These are phyloP conservation scores for Jasminum sambac DNA, from an alignment of 257 asterid genomes.

Conservation along the genomic window DNA sequence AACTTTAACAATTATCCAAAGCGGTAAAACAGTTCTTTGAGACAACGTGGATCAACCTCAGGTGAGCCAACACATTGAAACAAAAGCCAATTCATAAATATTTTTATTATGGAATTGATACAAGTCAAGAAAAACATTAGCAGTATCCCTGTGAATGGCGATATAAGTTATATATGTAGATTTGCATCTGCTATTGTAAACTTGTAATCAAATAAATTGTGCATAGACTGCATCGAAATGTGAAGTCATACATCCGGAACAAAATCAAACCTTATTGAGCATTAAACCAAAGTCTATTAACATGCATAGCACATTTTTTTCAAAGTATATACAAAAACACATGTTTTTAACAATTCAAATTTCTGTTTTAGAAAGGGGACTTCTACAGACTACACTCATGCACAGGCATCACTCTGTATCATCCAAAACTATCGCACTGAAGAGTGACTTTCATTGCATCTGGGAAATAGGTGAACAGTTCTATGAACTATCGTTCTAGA, in stretches of 20 bases:
- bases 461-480: background rate
- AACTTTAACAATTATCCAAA: background rate
- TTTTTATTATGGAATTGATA: background rate
- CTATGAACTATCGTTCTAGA: background rate
- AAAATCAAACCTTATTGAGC: background rate
- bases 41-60: background rate
- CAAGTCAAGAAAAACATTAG: background rate
- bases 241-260: background rate
- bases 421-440: background rate
- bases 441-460: background rate
- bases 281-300: background rate
- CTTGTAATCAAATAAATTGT: background rate
- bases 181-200: background rate
- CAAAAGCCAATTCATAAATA: background rate
- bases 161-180: background rate
- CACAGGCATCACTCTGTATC: background rate
- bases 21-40: background rate
- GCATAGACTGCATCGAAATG: background rate
- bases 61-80: background rate
- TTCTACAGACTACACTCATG: constrained; percentile 6
- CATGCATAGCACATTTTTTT: background rate
- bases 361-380: background rate
- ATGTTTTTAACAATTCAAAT: background rate
- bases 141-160: background rate
- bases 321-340: background rate